These are phyloP conservation scores for Colletotrichum musicola DNA, from an alignment of 2,329 filamentous ascomycete species.

Conservation along the genomic window DNA sequence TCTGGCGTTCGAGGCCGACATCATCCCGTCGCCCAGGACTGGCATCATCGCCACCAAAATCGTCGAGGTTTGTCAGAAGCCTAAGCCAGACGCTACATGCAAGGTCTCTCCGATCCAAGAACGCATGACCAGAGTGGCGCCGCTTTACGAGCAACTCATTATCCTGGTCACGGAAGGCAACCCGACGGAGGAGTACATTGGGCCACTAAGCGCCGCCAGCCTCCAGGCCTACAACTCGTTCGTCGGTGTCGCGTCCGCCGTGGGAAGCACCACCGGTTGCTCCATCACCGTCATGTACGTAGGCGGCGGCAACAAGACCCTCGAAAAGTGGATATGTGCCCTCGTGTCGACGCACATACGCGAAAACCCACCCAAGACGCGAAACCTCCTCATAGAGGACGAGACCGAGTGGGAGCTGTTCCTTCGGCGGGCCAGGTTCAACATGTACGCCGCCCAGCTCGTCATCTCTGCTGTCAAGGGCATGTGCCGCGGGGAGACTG, in stretches of 20 bases:
- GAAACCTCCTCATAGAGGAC: slow-evolving; percentile 51
- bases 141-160: slow-evolving; percentile 75
- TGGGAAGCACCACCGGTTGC: slow-evolving; percentile 46
- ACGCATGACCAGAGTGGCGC: slow-evolving; percentile 64
- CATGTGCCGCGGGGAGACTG: slow-evolving; percentile 38
- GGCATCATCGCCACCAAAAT: slow-evolving; percentile 80
- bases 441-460: slow-evolving; percentile 52
- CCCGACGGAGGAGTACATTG: slow-evolving; percentile 54
- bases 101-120: slow-evolving; percentile 63
- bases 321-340: slow-evolving; percentile 68
- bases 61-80: slow-evolving; percentile 78
- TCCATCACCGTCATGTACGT: slow-evolving; percentile 59
- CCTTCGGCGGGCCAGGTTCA: slow-evolving; percentile 51
- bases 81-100: slow-evolving; percentile 66
- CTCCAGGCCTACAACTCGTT: slow-evolving; percentile 62
- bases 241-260: slow-evolving; percentile 59
- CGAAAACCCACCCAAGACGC: slow-evolving; percentile 42
- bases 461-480: slow-evolving; percentile 45
- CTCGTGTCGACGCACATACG: slow-evolving; percentile 61
- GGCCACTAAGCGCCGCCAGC: slow-evolving; percentile 55
- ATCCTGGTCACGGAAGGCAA: slow-evolving; percentile 74
- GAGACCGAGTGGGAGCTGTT: slow-evolving; percentile 57
- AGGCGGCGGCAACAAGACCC: slow-evolving; percentile 61
- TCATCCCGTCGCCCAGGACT: slow-evolving; percentile 76
- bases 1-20: slow-evolving; percentile 73